Base-by-base conservation (phyloP, 2,329 filamentous ascomycete species). In the Nigrospora osmanthi region DNA sequence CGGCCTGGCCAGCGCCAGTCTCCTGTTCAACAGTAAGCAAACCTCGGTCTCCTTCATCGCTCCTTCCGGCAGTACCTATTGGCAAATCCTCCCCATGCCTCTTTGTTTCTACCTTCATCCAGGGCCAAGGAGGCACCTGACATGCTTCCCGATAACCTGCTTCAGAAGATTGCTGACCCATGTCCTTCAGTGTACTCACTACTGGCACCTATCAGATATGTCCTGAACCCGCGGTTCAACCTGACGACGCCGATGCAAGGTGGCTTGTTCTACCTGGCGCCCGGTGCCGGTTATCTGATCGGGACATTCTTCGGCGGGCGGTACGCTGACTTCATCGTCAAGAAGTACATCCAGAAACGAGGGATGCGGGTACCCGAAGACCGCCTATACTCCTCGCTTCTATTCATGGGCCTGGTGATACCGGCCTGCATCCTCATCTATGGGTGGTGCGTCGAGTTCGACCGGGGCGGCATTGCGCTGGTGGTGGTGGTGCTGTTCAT, bases 401-500 rank as follows among this genome's bases (percentile, higher is more conserved):
- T 73, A 0, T 83, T 83, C 54, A 66, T 85, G 49, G 78, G 77
- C 1, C 52, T 76, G n/a, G 69, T 73, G 2, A 78, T 85, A 10
- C 81, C 83, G 0, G 71, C 65, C 0, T 84, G 79, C 55, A 81
- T 87, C 64, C 67, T 89, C 7, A 62, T 87, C 6, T 89, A 74
- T 49, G 72, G 71, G 7, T 76, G 72, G 75, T 62, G 67, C 5
- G 64, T 78, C 13, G 69, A 78, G 45, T 66, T 65, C 46, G 56
- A 64, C 11, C 66, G 71, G 3, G 76, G 76, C 4, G 76, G 75
- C 3, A 70, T 80, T 37, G 67, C 73, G 0, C 58, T 85, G 5
- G 85, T 85, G 0, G 82, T 89, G 2, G 71, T 89, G 9, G 78
- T 80, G 54, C 82, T 90, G 71, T 89, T 89, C 58, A 48, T 85